Evolutionary conservation across 2,329 filamentous ascomycete species (phyloP).

Genomic region (Lecanicillium sp.): DNA sequence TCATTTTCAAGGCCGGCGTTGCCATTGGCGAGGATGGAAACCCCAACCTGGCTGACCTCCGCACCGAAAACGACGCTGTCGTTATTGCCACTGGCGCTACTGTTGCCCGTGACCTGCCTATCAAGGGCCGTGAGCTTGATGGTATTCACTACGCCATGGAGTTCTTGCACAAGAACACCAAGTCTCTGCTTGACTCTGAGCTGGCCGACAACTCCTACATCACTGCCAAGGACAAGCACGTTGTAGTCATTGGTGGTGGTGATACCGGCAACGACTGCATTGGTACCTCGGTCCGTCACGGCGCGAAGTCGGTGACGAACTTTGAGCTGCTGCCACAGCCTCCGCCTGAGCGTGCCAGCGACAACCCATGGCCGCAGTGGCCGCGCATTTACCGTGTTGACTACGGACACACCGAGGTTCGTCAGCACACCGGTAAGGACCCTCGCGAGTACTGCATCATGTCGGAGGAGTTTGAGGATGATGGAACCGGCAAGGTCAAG

Average conservation of each 20-base stretch:
- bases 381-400: constrained; percentile 97
- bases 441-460: constrained; percentile 97
- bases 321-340: constrained; percentile 94
- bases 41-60: constrained; percentile 60
- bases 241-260: constrained; percentile 94
- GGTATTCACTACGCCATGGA: constrained; percentile 97
- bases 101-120: constrained; percentile 85
- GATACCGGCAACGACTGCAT: constrained; percentile 98
- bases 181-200: constrained; percentile 89
- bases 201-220: constrained; percentile 81
- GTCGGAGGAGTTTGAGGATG: constrained; percentile 93
- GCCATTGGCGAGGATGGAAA: constrained; percentile 66
- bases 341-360: constrained; percentile 77
- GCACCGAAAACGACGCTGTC: constrained; percentile 70
- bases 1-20: constrained; percentile 73
- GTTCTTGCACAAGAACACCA: constrained; percentile 95
- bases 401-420: constrained; percentile 92
- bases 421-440: constrained; percentile 92
- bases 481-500: constrained; percentile 80
- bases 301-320: constrained; percentile 92
- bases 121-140: constrained; percentile 78
- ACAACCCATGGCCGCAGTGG: constrained; percentile 99
- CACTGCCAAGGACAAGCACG: constrained; percentile 90
- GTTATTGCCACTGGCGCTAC: constrained; percentile 90
- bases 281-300: constrained; percentile 90